A percentile compares a stretch with the other conserved stretches of the same genome.
phyloP scores from a whole-genome alignment of 1,284 basidiomycete genomes.

The Cyathus pygmaeus region DNA sequence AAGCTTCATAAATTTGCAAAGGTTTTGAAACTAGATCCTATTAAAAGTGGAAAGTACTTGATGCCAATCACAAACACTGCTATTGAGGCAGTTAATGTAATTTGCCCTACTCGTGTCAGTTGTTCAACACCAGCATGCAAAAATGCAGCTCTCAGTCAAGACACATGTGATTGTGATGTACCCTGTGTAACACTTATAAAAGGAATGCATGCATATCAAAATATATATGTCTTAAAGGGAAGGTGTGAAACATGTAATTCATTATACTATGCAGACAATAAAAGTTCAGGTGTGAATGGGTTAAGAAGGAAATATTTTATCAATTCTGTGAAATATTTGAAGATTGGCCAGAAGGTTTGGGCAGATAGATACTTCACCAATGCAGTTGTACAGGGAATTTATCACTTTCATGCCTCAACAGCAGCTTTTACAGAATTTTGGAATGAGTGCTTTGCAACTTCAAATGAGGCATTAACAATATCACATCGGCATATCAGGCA shows the following conservation, averaged over 20 bases:
- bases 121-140: too few species aligned
- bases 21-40: too few species aligned
- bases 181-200: neutral
- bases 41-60: too few species aligned
- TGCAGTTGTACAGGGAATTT: constrained; percentile 4
- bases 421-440: constrained; percentile 10
- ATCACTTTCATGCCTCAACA: constrained; percentile 12
- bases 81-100: too few species aligned
- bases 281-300: constrained; percentile 1
- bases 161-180: neutral
- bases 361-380: constrained; percentile 16
- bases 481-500: constrained; percentile 21
- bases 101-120: too few species aligned
- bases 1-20: too few species aligned
- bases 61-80: too few species aligned
- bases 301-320: constrained; percentile 4
- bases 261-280: constrained; percentile 23
- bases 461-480: neutral
- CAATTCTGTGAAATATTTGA: constrained; percentile 12
- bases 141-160: too few species aligned
- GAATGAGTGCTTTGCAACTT: constrained; percentile 9
- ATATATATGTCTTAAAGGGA: constrained; percentile 10
- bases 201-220: neutral
- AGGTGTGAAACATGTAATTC: constrained; percentile 17
- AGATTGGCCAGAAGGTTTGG: constrained; percentile 9